These are phyloP conservation scores for Hygrophorus pudorinus DNA, from an alignment of 768 basidiomycete species.

Conservation along the genomic window DNA sequence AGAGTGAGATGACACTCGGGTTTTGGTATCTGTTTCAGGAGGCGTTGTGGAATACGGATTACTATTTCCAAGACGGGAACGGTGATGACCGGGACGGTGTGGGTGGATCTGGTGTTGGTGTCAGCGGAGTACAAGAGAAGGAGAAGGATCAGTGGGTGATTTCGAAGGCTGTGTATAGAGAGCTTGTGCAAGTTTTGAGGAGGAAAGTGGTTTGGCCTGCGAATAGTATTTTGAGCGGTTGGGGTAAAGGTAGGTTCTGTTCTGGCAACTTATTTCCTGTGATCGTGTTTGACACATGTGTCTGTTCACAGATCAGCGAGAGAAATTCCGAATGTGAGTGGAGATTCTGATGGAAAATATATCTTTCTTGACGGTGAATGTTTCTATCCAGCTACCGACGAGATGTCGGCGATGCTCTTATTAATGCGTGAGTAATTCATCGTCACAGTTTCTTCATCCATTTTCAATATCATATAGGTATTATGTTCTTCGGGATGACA, in stretches of 20 bases:
- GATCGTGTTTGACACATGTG: slow-evolving; percentile 7
- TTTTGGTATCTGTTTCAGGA: slow-evolving; percentile 94
- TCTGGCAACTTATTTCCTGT: slow-evolving; percentile 1
- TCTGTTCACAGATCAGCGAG: slow-evolving; percentile 51
- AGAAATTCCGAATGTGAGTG: slow-evolving; percentile 70
- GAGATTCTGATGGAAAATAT: not conserved
- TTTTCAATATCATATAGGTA: slow-evolving; percentile 37
- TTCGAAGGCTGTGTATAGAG: slow-evolving; percentile 69
- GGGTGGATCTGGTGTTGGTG: slow-evolving; percentile 17
- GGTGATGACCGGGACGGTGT: slow-evolving; percentile 18
- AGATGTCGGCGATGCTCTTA: slow-evolving; percentile 79
- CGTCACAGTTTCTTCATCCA: not conserved
- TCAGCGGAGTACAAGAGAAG: slow-evolving; percentile 12
- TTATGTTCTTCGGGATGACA: slow-evolving; percentile 78
- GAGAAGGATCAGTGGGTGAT: slow-evolving; percentile 36
- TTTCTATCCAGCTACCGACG: slow-evolving; percentile 53
- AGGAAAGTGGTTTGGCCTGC: slow-evolving; percentile 69
- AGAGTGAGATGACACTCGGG: slow-evolving; percentile 76
- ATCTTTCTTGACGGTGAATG: not conserved
- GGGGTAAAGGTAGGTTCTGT: slow-evolving; percentile 55
- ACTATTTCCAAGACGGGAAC: slow-evolving; percentile 26
- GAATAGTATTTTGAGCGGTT: slow-evolving; percentile 25
- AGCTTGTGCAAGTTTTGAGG: slow-evolving; percentile 62
- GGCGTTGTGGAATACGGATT: slow-evolving; percentile 64
- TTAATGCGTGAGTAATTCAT: slow-evolving; percentile 61